Percentiles rank a stretch among this genome's conserved stretches.
Evolutionary conservation across 2,329 filamentous ascomycete species (phyloP).

Genomic region (Pseudopithomyces maydicus): DNA sequence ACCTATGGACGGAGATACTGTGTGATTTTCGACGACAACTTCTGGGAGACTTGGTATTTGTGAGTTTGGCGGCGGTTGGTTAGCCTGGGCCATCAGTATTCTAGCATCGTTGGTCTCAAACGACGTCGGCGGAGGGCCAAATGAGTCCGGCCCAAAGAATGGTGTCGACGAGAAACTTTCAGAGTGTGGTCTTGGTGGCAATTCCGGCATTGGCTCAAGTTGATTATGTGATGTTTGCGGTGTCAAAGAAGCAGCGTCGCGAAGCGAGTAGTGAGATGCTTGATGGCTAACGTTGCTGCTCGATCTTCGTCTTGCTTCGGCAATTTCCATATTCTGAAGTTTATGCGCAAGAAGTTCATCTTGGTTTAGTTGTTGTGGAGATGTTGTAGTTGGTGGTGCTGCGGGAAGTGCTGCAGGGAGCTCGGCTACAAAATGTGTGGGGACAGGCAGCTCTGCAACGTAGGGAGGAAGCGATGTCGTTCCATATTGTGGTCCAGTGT

Average conservation of each 20-base stretch:
- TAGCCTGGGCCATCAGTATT: neutral
- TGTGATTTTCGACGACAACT: conserved; percentile 5
- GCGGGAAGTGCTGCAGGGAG: conserved; percentile 33
- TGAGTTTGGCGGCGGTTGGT: neutral
- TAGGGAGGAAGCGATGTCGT: neutral
- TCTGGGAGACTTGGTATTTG: conserved; percentile 6
- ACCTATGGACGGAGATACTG: neutral
- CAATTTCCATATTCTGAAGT: conserved; percentile 34
- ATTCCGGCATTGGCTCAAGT: conserved; percentile 15
- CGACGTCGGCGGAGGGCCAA: conserved; percentile 5
- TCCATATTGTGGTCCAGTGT: conserved; percentile 30
- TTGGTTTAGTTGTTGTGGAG: conserved; percentile 34
- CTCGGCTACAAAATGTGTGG: conserved; percentile 24
- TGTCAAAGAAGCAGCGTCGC: conserved; percentile 16
- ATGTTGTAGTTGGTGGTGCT: conserved; percentile 30
- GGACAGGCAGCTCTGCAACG: conserved; percentile 29
- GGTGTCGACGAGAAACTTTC: conserved; percentile 21
- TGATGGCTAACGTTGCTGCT: conserved; percentile 23
- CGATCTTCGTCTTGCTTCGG: conserved; percentile 26
- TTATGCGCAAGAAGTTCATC: conserved; percentile 37
- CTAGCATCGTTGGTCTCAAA: neutral
- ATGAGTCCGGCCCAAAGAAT: conserved; percentile 23
- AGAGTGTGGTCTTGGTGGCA: conserved; percentile 15
- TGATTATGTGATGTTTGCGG: conserved; percentile 12
- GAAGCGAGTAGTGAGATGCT: conserved; percentile 8